These are phyloP conservation scores for Cornus suecica DNA, from an alignment of 148 eudicot genomes.

Conservation along the genomic window DNA sequence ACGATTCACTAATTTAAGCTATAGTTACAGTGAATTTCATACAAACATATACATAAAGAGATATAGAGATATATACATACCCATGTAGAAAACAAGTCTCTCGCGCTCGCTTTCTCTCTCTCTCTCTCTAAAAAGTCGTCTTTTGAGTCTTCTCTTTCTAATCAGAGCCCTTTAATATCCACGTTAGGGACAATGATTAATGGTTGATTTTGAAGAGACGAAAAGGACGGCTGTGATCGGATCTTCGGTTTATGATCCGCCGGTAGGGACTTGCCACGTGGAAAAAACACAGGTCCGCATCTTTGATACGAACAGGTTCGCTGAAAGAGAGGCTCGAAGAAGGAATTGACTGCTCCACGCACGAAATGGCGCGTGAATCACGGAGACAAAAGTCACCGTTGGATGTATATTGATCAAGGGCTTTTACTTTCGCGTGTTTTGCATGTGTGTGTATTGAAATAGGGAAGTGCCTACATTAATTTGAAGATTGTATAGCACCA, in stretches of 20 bases:
- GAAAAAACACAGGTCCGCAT: not conserved
- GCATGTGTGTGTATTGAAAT: no score
- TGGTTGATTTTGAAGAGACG: conserved; percentile 24
- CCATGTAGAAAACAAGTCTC: conserved; percentile 7
- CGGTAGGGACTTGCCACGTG: conserved; percentile 27
- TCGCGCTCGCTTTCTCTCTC: conserved; percentile 8
- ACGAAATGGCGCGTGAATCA: not conserved
- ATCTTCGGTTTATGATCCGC: conserved; percentile 4
- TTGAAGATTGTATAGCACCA: no score
- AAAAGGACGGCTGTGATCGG: conserved; percentile 33
- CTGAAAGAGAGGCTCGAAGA: conserved; percentile 29
- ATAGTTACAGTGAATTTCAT: not conserved
- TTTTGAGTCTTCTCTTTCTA: not conserved
- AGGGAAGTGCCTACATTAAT: no score
- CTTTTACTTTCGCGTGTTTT: no score
- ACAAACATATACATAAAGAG: conserved; percentile 5
- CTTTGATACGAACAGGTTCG: conserved; percentile 37
- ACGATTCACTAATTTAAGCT: not conserved
- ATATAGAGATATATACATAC: no score
- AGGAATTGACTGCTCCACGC: not conserved
- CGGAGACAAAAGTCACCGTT: no score
- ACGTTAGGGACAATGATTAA: conserved; percentile 26
- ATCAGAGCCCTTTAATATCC: not conserved
- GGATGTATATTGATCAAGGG: no score
- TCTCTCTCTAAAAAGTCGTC: not conserved